Conservation (phyloP, 2,329 filamentous ascomycete species). For the Fusarium sp. region DNA sequence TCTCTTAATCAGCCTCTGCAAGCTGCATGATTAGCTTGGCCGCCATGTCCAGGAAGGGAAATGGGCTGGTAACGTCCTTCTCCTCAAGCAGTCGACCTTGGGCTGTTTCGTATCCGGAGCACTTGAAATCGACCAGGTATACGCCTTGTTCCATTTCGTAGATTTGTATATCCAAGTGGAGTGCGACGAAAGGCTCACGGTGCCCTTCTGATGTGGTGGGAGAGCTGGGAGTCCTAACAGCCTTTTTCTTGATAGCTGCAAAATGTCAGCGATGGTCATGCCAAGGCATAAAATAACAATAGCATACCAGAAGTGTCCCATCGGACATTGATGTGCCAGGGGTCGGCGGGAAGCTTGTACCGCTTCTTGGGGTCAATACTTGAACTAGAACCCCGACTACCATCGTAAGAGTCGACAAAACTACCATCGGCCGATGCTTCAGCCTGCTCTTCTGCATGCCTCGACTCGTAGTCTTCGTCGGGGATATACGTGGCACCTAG, state of each 20-base stretch:
- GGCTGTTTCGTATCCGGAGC: slow-evolving; percentile 88
- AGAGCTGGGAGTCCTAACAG: slow-evolving; percentile 31
- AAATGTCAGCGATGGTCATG: slow-evolving; percentile 29
- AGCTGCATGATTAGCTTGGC: slow-evolving; percentile 92
- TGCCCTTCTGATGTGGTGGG: slow-evolving; percentile 48
- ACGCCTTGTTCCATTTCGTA: slow-evolving; percentile 93
- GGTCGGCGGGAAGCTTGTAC: slow-evolving; percentile 90
- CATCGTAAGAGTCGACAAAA: slow-evolving; percentile 52
- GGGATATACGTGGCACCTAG: slow-evolving; percentile 89
- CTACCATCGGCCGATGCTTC: slow-evolving; percentile 51
- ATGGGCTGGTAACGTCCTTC: slow-evolving; percentile 94
- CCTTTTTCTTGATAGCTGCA: slow-evolving; percentile 46
- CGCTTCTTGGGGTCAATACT: slow-evolving; percentile 65
- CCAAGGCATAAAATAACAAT: too few relatives aligned
- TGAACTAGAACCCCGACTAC: slow-evolving; percentile 50
- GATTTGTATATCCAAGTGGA: slow-evolving; percentile 95
- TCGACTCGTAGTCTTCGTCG: slow-evolving; percentile 66
- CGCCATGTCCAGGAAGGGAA: slow-evolving; percentile 94
- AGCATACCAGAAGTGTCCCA: slow-evolving; percentile 82
- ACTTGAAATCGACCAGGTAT: slow-evolving; percentile 98
- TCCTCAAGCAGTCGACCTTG: slow-evolving; percentile 82
- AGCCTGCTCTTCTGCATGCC: slow-evolving; percentile 55
- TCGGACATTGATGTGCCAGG: slow-evolving; percentile 92
- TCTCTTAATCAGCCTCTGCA: slow-evolving; percentile 74
- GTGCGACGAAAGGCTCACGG: slow-evolving; percentile 76